phyloP scores from a whole-genome alignment of 208 protist species.

The Crithidia bombi region DNA sequence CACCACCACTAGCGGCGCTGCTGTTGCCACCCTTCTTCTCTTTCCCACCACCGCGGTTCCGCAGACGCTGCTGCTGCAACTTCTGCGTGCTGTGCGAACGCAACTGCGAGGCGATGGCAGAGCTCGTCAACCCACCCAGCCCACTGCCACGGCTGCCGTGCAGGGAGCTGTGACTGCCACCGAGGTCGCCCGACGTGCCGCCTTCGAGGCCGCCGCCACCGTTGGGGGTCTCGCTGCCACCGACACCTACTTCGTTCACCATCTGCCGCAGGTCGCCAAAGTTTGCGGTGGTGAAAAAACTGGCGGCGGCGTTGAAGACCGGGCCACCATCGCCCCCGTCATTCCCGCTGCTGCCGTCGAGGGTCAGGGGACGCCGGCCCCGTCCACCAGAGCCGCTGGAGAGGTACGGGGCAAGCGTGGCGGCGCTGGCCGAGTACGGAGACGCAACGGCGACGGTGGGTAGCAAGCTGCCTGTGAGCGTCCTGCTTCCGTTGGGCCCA shows the following conservation, averaged over 20 bases:
- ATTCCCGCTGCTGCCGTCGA: not conserved
- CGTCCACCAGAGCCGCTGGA: not conserved
- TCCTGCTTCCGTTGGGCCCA: not conserved
- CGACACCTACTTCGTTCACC: conserved; percentile 18
- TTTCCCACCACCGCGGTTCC: not conserved
- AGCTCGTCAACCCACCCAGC: conserved; percentile 5
- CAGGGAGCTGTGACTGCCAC: conserved; percentile 16
- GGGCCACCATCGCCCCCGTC: not conserved
- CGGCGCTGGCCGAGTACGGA: conserved; percentile 5
- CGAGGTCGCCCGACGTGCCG: conserved; percentile 1
- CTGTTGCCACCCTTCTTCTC: not conserved
- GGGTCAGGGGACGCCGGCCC: not conserved
- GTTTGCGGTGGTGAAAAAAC: conserved; percentile 32
- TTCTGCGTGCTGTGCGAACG: not conserved
- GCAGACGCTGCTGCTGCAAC: not conserved
- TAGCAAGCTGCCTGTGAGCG: not conserved
- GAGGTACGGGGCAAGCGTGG: conserved; percentile 5
- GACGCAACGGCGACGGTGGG: not conserved
- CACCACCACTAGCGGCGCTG: conserved; percentile 1
- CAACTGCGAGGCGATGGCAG: not conserved
- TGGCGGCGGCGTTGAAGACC: conserved; percentile 25
- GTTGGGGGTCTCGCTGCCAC: conserved; percentile 9
- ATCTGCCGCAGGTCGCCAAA: conserved; percentile 31
- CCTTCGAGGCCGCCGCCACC: not conserved
- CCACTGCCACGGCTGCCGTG: conserved; percentile 12